Percentiles rank a stretch among this genome's conserved stretches.
These are phyloP conservation scores for Sedum album DNA, from an alignment of 164 flowering plant species.

Conservation along the genomic window DNA sequence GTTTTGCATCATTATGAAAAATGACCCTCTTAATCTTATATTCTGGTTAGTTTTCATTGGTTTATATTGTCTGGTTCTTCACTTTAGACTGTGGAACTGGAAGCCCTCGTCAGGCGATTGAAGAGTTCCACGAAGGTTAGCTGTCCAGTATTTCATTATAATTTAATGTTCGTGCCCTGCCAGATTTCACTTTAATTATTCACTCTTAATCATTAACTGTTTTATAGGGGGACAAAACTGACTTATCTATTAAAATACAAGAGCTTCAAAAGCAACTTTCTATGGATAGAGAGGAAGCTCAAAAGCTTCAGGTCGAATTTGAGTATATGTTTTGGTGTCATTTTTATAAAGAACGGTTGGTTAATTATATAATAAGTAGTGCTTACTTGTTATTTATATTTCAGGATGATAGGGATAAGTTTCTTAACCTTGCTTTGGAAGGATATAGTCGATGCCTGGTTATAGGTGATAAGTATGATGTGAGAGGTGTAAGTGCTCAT, in stretches of 20 bases:
- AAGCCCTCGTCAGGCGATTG: slow-evolving; percentile 64
- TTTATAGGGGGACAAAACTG: slow-evolving; percentile 71
- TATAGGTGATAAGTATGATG: slow-evolving; percentile 82
- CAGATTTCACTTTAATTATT: neutral
- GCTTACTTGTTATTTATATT: slow-evolving; percentile 12
- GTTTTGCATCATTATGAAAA: slow-evolving; percentile 28
- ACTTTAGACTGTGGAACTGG: slow-evolving; percentile 70
- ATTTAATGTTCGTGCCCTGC: neutral
- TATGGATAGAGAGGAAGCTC: slow-evolving; percentile 83
- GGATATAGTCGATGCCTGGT: slow-evolving; percentile 86
- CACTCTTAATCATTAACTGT: neutral
- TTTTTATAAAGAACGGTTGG: neutral
- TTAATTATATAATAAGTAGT: neutral
- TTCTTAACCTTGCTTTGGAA: slow-evolving; percentile 72
- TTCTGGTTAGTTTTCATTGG: neutral
- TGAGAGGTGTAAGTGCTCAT: slow-evolving; percentile 60
- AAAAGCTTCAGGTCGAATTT: slow-evolving; percentile 55
- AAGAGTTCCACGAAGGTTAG: slow-evolving; percentile 64
- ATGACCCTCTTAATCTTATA: neutral
- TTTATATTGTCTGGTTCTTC: neutral
- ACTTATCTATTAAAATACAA: slow-evolving; percentile 75
- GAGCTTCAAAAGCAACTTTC: slow-evolving; percentile 91
- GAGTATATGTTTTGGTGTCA: neutral
- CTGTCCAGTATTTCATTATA: neutral
- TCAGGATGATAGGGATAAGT: slow-evolving; percentile 91